These are phyloP conservation scores for Fusarium burgessii DNA, from an alignment of 2,329 filamentous ascomycete species.

Conservation along the genomic window DNA sequence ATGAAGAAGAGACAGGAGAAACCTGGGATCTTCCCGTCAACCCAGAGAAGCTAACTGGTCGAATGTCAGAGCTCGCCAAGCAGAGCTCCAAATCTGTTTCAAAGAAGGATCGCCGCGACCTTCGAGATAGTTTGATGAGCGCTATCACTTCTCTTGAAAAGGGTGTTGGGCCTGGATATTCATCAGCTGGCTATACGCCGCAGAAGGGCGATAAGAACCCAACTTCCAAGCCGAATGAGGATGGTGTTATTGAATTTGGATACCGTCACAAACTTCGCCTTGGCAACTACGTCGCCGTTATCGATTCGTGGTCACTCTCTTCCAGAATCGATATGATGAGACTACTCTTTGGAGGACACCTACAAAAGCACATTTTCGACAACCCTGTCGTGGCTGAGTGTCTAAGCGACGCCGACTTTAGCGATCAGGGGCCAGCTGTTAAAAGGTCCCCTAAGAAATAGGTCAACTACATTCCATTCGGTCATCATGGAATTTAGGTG, in stretches of 20 bases:
- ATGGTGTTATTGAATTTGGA: slow-evolving; percentile 62
- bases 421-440: slow-evolving; percentile 35
- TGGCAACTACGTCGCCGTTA: slow-evolving; percentile 57
- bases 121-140: slow-evolving; percentile 63
- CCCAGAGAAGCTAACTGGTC: slow-evolving; percentile 60
- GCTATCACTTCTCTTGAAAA: slow-evolving; percentile 67
- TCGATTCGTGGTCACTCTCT: slow-evolving; percentile 65
- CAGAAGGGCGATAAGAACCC: slow-evolving; percentile 57
- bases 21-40: slow-evolving; percentile 64
- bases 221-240: slow-evolving; percentile 55
- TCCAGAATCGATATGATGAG: slow-evolving; percentile 62
- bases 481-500: neutral
- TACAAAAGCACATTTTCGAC: slow-evolving; percentile 54
- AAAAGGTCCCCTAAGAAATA: slow-evolving; percentile 30
- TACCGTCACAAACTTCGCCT: slow-evolving; percentile 65
- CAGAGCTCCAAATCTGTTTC: slow-evolving; percentile 63
- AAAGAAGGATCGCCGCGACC: slow-evolving; percentile 60
- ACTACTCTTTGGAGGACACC: slow-evolving; percentile 60
- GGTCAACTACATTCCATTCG: neutral
- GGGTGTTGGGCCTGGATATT: slow-evolving; percentile 66
- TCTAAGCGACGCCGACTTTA: slow-evolving; percentile 53
- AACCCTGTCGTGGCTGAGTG: slow-evolving; percentile 56
- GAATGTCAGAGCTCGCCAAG: slow-evolving; percentile 61
- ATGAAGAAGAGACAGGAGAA: slow-evolving; percentile 63
- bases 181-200: slow-evolving; percentile 58